Conservation (phyloP, 805 yeast genomes). For the Yarrowia sp. region DNA sequence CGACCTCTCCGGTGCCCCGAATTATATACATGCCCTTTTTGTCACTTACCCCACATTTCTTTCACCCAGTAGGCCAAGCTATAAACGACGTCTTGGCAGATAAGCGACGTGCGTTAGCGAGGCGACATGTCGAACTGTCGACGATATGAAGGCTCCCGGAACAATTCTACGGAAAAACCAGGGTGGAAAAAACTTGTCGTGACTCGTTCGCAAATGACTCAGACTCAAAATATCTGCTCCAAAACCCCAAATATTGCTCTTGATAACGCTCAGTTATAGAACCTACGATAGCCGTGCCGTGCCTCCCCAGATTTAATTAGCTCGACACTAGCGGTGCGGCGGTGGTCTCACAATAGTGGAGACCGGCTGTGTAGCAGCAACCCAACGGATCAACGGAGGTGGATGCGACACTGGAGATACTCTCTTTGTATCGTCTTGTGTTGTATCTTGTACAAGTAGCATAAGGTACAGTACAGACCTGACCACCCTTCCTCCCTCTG, state of each 20-base stretch:
- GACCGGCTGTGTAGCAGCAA: slow-evolving; percentile 4
- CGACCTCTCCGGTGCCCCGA: not conserved
- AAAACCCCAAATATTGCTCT: no score
- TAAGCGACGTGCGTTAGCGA: not conserved
- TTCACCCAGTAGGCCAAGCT: not conserved
- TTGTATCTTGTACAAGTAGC: no score
- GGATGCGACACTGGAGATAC: no score
- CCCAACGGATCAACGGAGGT: not conserved
- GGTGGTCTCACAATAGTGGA: not conserved
- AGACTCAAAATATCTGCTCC: no score
- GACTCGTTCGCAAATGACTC: no score
- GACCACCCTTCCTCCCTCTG: no score
- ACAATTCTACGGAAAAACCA: no score
- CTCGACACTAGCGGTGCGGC: not conserved
- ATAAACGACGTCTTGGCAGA: slow-evolving; percentile 13
- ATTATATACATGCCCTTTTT: not conserved
- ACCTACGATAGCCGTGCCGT: not conserved
- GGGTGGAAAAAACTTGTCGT: no score
- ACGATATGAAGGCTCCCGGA: no score
- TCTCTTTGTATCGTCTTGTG: no score
- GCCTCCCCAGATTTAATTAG: not conserved
- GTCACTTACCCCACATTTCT: slow-evolving; percentile 1
- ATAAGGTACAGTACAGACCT: no score
- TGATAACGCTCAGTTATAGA: not conserved
- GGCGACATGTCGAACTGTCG: no score